phyloP scores from a whole-genome alignment of 257 asterid genomes.

The Prunella vulgaris region DNA sequence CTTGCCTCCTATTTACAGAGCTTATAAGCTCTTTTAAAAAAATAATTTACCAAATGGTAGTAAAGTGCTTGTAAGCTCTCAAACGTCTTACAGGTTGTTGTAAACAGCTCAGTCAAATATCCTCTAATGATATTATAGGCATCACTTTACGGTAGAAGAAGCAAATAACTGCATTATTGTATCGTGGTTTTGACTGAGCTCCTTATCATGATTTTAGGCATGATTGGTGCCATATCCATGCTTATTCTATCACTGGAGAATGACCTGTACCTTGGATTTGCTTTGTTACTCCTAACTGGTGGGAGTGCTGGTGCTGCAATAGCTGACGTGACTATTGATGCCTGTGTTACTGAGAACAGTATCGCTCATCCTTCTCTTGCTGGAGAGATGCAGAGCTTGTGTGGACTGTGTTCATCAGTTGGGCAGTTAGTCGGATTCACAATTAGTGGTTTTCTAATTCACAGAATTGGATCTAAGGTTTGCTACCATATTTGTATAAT shows the following conservation, averaged over 20 bases:
- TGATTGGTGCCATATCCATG: slow-evolving; percentile 44
- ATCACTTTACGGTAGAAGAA: neutral
- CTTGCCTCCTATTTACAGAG: neutral
- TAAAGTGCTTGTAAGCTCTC: neutral
- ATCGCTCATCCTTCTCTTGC: slow-evolving; percentile 81
- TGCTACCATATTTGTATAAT: slow-evolving; percentile 10
- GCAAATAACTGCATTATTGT: neutral
- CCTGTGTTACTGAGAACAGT: slow-evolving; percentile 90
- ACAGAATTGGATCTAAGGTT: slow-evolving; percentile 72
- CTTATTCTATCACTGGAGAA: slow-evolving; percentile 39
- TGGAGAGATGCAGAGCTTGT: slow-evolving; percentile 92
- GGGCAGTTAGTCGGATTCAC: slow-evolving; percentile 74
- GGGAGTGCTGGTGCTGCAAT: slow-evolving; percentile 90
- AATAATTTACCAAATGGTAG: neutral
- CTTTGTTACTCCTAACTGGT: slow-evolving; percentile 58
- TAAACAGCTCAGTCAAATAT: neutral
- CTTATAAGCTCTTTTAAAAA: neutral
- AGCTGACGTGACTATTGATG: slow-evolving; percentile 90
- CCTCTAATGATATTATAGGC: neutral
- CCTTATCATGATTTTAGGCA: slow-evolving; percentile 34
- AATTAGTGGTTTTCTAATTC: slow-evolving; percentile 68
- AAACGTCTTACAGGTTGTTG: neutral
- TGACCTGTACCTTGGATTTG: slow-evolving; percentile 55
- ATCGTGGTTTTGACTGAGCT: slow-evolving; percentile 19
- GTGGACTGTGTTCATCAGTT: slow-evolving; percentile 73